phyloP scores from a whole-genome alignment of 352 stramenopile species.

The Peronospora tabacina region DNA sequence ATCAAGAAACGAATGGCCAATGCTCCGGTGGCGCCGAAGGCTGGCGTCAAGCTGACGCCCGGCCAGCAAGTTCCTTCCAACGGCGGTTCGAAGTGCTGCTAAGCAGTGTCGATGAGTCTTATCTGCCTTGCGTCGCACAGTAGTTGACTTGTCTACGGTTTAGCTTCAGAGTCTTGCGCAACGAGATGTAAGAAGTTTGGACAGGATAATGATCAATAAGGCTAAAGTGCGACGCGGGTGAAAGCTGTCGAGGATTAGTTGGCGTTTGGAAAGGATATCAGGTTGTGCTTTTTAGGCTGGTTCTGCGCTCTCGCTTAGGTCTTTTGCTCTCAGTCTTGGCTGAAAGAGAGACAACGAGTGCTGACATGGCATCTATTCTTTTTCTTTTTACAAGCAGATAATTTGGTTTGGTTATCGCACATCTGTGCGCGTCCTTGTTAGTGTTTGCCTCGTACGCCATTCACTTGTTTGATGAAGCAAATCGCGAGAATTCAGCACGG shows the following conservation, averaged over 20 bases:
- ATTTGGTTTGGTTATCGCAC: slow-evolving; percentile 13
- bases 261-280: slow-evolving; percentile 12
- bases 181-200: slow-evolving; percentile 9
- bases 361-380: slow-evolving; percentile 38
- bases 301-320: slow-evolving; percentile 11
- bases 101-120: slow-evolving; percentile 49
- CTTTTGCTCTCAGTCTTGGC: slow-evolving; percentile 22
- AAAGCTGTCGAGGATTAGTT: slow-evolving; percentile 25
- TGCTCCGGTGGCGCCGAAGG: slow-evolving; percentile 65
- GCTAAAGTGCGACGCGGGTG: slow-evolving; percentile 18
- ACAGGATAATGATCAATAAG: slow-evolving; percentile 24
- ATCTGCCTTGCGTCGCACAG: slow-evolving; percentile 20
- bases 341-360: slow-evolving; percentile 33
- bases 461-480: slow-evolving; percentile 4
- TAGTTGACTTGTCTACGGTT: slow-evolving; percentile 22
- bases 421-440: neutral
- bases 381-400: slow-evolving; percentile 20
- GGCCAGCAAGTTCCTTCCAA: slow-evolving; percentile 60
- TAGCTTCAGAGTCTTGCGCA: slow-evolving; percentile 17
- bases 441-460: neutral
- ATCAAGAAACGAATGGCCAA: slow-evolving; percentile 90
- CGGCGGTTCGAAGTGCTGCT: slow-evolving; percentile 77
- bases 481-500: slow-evolving; percentile 15
- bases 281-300: slow-evolving; percentile 8
- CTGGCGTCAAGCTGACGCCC: slow-evolving; percentile 50